A percentile compares a stretch with the other conserved stretches of the same genome.
phyloP scores from a whole-genome alignment of 2,329 filamentous ascomycete genomes.

The Teratosphaeria zuluensis region DNA sequence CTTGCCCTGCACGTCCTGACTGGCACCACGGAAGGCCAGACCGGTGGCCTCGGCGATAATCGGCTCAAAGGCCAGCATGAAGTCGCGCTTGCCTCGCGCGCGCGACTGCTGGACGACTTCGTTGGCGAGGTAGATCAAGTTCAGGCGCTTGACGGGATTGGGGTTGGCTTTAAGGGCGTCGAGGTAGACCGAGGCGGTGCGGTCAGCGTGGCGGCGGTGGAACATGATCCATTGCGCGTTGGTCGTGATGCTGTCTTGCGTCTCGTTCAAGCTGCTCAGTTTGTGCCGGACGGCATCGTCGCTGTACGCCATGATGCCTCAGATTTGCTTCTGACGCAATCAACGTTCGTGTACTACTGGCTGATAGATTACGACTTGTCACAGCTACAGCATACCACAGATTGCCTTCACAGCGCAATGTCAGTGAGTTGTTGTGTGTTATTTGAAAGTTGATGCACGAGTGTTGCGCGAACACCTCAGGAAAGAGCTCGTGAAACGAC shows the following conservation, averaged over 20 bases:
- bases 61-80: conserved; percentile 82
- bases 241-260: conserved; percentile 91
- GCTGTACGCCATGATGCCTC: conserved; percentile 74
- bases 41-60: conserved; percentile 85
- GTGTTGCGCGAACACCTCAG: background rate
- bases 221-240: conserved; percentile 99
- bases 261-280: conserved; percentile 90
- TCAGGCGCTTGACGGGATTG: conserved; percentile 66
- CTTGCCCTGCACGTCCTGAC: conserved; percentile 78
- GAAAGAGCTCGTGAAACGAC: background rate
- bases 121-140: conserved; percentile 89
- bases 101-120: conserved; percentile 96
- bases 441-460: background rate
- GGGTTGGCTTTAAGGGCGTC: conserved; percentile 80
- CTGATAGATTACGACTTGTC: background rate
- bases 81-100: conserved; percentile 84
- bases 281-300: conserved; percentile 93
- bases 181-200: conserved; percentile 85
- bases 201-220: conserved; percentile 85
- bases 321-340: too few species aligned
- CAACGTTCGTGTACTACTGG: too few species aligned
- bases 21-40: conserved; percentile 81
- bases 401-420: background rate
- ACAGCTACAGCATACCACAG: background rate
- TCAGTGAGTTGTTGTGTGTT: background rate